Percentiles rank a stretch among this genome's conserved stretches.
These are phyloP conservation scores for Drosera spatulata DNA, from an alignment of 179 eudicot genomes.

Conservation along the genomic window DNA sequence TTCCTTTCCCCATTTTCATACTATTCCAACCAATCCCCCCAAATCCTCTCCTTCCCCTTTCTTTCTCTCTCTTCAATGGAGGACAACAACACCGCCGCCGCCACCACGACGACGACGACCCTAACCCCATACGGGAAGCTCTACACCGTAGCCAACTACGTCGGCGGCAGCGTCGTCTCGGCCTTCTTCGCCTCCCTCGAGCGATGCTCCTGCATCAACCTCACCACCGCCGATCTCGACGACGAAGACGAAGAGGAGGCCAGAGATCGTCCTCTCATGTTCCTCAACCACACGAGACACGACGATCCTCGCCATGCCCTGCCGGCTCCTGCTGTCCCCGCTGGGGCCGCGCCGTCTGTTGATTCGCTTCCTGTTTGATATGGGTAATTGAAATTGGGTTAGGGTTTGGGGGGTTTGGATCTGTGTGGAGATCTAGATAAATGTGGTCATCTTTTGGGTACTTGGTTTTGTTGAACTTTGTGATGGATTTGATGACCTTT, in stretches of 20 bases:
- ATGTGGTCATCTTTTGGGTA: too few species aligned
- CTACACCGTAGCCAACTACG: conserved; percentile 36
- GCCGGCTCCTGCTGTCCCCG: conserved; percentile 1
- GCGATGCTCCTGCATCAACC: conserved; percentile 60
- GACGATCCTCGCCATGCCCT: conserved; percentile 11
- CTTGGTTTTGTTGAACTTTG: too few species aligned
- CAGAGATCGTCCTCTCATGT: conserved; percentile 11
- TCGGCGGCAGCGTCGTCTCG: conserved; percentile 42
- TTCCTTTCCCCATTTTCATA: too few species aligned
- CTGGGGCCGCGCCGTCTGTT: not conserved
- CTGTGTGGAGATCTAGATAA: too few species aligned
- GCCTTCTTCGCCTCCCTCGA: conserved; percentile 72
- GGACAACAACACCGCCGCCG: too few species aligned
- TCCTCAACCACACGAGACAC: conserved; percentile 5
- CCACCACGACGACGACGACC: not conserved
- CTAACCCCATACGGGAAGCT: conserved; percentile 27
- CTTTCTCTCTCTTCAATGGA: too few species aligned
- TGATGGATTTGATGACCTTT: too few species aligned
- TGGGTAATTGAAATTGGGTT: too few species aligned
- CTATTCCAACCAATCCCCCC: too few species aligned
- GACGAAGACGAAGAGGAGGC: conserved; percentile 31
- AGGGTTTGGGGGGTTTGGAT: too few species aligned
- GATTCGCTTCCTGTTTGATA: conserved; percentile 5
- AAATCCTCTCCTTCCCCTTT: too few species aligned
- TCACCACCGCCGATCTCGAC: conserved; percentile 45